Percentiles rank a stretch among this genome's conserved stretches.
Evolutionary conservation across 352 stramenopile genomes (phyloP).

Genomic region (Hyaloperonospora brassicae): DNA sequence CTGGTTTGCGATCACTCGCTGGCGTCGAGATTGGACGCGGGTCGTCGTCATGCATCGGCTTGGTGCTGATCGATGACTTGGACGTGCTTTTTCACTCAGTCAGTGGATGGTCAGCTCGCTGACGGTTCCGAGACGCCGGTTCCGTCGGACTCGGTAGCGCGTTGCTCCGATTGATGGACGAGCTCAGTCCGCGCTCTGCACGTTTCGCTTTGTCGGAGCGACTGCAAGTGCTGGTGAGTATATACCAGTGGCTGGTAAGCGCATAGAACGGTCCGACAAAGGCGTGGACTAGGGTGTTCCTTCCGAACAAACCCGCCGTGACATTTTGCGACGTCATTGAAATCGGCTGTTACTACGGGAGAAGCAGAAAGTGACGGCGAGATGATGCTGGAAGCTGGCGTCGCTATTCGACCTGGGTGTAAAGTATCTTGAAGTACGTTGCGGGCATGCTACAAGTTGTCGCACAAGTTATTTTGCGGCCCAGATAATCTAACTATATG

Average conservation of each 20-base stretch:
- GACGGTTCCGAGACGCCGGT: conserved; percentile 27
- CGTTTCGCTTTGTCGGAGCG: conserved; percentile 48
- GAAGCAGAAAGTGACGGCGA: too few relatives aligned
- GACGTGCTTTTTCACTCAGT: conserved; percentile 60
- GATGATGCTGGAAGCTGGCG: too few relatives aligned
- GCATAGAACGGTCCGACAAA: conserved; percentile 48
- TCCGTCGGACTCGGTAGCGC: conserved; percentile 49
- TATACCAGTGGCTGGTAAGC: conserved; percentile 39
- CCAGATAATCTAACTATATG: too few relatives aligned
- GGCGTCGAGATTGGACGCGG: background rate
- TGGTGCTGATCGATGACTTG: conserved; percentile 65
- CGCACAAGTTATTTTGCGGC: too few relatives aligned
- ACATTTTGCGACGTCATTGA: conserved; percentile 47
- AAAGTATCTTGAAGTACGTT: too few relatives aligned
- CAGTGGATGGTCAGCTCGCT: conserved; percentile 25
- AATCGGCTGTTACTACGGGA: too few relatives aligned
- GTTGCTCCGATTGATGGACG: conserved; percentile 53
- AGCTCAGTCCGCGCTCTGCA: conserved; percentile 21
- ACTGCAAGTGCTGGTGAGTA: conserved; percentile 26
- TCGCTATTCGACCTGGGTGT: too few relatives aligned
- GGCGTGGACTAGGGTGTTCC: conserved; percentile 54
- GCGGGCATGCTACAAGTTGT: too few relatives aligned
- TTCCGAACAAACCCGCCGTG: conserved; percentile 41
- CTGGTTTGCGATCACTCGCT: conserved; percentile 10
- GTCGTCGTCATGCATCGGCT: conserved; percentile 18